Conservation (phyloP, 169 alveolate genomes). For the Perkinsus marinus region DNA sequence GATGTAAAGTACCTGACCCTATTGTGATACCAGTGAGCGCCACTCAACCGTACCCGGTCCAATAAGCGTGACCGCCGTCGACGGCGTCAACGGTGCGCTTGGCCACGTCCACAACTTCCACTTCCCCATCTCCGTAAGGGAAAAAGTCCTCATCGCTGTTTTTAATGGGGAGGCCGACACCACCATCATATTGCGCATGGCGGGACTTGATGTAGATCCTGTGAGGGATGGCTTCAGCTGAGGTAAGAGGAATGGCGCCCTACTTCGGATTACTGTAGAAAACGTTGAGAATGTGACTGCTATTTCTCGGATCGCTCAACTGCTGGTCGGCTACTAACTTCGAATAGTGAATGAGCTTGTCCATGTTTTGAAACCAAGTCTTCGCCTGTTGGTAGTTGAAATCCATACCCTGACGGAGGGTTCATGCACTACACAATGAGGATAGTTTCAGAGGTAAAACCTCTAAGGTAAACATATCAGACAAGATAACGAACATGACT, state of each 20-base stretch:
- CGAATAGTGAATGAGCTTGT: background rate
- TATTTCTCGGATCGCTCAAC: background rate
- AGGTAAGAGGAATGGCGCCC: background rate
- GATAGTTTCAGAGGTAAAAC: too few relatives aligned
- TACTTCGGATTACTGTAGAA: background rate
- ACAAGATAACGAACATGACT: too few relatives aligned
- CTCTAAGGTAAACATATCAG: too few relatives aligned
- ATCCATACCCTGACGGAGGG: background rate
- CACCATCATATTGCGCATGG: background rate
- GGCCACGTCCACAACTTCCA: background rate
- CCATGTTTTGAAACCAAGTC: background rate
- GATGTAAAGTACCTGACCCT: constrained; percentile 20
- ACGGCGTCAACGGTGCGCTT: background rate
- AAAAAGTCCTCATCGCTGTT: constrained; percentile 29
- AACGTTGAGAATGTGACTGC: background rate
- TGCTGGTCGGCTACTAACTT: background rate
- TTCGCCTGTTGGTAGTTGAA: background rate
- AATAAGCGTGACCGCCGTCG: constrained; percentile 14
- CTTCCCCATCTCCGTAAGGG: constrained; percentile 37
- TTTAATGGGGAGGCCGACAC: background rate
- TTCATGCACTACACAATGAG: too few relatives aligned
- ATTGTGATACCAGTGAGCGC: background rate
- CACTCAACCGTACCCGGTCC: constrained; percentile 45
- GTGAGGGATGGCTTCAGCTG: background rate
- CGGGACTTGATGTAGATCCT: background rate